Evolutionary conservation across 108 stramenopile genomes (phyloP).

Genomic region (Parietichytrium sp.): DNA sequence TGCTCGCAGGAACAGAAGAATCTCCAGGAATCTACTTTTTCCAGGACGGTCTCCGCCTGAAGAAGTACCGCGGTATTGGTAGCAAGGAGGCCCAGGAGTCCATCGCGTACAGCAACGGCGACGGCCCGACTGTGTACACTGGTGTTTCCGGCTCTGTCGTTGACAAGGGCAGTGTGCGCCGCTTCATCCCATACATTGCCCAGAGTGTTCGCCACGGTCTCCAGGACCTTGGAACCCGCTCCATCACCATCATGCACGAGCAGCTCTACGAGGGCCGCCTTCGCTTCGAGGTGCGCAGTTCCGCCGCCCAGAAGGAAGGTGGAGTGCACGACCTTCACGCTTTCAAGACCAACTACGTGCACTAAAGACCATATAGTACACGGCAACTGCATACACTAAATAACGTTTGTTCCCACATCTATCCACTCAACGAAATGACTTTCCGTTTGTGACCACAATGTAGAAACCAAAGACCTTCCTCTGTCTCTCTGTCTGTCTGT

Average conservation of each 20-base stretch:
- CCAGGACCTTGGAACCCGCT: conserved; percentile 84
- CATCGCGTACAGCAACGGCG: conserved; percentile 86
- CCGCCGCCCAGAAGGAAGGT: conserved; percentile 98
- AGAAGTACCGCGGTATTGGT: conserved; percentile 99
- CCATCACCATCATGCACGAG: conserved; percentile 55
- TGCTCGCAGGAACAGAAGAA: conserved; percentile 99
- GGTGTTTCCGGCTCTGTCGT: conserved; percentile 97
- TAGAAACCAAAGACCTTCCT: too few relatives aligned
- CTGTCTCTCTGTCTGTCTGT: too few relatives aligned
- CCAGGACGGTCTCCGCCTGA: conserved; percentile 98
- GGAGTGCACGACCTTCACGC: conserved; percentile 97
- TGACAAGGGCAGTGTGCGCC: conserved; percentile 92
- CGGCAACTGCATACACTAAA: too few relatives aligned
- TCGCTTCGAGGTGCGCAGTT: conserved; percentile 93
- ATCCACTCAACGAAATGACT: too few relatives aligned
- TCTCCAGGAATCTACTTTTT: conserved; percentile 99
- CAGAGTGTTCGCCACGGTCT: conserved; percentile 96
- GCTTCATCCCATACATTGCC: conserved; percentile 95
- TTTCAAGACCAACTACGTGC: conserved; percentile 64
- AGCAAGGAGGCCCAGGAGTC: conserved; percentile 96
- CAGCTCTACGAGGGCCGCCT: neutral
- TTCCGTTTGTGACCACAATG: too few relatives aligned
- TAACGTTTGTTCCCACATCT: too few relatives aligned
- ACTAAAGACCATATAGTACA: neutral
- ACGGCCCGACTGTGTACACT: conserved; percentile 93